A percentile compares a stretch with the other conserved stretches of the same genome.
Evolutionary conservation across 1,139 yeast genomes (phyloP).

Genomic region (Meyerozyma guilliermondii): DNA sequence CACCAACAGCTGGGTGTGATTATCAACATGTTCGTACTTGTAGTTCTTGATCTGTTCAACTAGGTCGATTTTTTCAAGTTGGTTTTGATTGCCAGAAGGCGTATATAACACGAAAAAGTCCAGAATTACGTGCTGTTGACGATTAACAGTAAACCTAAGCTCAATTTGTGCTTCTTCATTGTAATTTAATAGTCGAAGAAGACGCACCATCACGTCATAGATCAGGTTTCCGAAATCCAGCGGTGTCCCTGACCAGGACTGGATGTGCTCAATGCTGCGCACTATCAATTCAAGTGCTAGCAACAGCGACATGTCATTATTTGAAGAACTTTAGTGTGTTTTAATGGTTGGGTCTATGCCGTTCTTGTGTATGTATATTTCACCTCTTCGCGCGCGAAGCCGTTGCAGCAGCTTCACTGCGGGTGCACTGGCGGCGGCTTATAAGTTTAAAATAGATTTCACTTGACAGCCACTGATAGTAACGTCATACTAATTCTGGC

Average conservation of each 20-base stretch:
- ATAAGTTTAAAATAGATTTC: neutral
- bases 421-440: neutral
- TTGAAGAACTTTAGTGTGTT: neutral
- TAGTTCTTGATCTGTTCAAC: neutral
- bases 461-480: neutral
- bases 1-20: neutral
- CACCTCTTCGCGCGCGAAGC: neutral
- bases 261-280: neutral
- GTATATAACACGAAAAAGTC: neutral
- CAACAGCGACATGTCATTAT: neutral
- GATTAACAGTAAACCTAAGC: neutral
- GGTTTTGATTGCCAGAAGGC: neutral
- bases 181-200: neutral
- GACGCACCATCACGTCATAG: neutral
- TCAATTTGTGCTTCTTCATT: neutral
- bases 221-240: neutral
- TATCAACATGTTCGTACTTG: neutral
- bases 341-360: too few species aligned
- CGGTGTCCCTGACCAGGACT: neutral
- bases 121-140: neutral
- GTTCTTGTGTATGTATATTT: neutral
- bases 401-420: neutral
- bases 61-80: neutral
- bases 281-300: neutral
- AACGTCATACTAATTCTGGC: neutral